A percentile compares a stretch with the other conserved stretches of the same genome.
Evolutionary conservation across 1,139 yeast species (phyloP).

Genomic region (Sugiyamaella pinicola): DNA sequence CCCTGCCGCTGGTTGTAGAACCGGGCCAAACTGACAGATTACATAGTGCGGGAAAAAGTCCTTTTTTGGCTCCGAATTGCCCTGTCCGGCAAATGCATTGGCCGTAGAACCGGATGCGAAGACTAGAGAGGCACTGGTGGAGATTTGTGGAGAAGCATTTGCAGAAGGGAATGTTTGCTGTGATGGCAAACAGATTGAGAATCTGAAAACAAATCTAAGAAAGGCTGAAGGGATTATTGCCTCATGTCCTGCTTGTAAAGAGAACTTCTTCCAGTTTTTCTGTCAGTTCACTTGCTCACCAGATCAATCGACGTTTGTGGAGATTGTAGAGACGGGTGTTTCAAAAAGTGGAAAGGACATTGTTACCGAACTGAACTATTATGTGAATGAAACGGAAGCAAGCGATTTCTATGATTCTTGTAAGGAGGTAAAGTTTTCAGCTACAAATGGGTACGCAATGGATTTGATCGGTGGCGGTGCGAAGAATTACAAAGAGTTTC

Average conservation of each 20-base stretch:
- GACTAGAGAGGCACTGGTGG: slow-evolving; percentile 52
- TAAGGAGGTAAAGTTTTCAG: slow-evolving; percentile 85
- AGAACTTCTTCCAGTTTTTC: slow-evolving; percentile 80
- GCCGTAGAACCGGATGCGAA: slow-evolving; percentile 53
- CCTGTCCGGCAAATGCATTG: slow-evolving; percentile 63
- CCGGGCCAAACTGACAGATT: not conserved
- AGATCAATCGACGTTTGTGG: slow-evolving; percentile 71
- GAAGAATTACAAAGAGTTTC: slow-evolving; percentile 63
- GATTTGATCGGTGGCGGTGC: slow-evolving; percentile 98
- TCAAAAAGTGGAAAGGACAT: slow-evolving; percentile 61
- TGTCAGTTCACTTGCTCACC: slow-evolving; percentile 93
- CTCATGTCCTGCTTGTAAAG: slow-evolving; percentile 92
- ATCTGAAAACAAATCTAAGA: slow-evolving; percentile 57
- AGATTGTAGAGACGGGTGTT: slow-evolving; percentile 57
- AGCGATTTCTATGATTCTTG: slow-evolving; percentile 75
- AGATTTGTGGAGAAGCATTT: slow-evolving; percentile 75
- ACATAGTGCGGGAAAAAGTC: slow-evolving; percentile 73
- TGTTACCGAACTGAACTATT: slow-evolving; percentile 72
- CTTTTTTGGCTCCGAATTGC: slow-evolving; percentile 75
- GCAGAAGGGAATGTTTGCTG: slow-evolving; percentile 55
- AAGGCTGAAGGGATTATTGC: slow-evolving; percentile 79
- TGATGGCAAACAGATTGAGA: slow-evolving; percentile 51
- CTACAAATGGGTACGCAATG: slow-evolving; percentile 96
- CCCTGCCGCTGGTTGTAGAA: too few relatives aligned
- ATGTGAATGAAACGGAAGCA: slow-evolving; percentile 63